Base-by-base conservation (phyloP, 164 flowering plant species). In the Piper longum region DNA sequence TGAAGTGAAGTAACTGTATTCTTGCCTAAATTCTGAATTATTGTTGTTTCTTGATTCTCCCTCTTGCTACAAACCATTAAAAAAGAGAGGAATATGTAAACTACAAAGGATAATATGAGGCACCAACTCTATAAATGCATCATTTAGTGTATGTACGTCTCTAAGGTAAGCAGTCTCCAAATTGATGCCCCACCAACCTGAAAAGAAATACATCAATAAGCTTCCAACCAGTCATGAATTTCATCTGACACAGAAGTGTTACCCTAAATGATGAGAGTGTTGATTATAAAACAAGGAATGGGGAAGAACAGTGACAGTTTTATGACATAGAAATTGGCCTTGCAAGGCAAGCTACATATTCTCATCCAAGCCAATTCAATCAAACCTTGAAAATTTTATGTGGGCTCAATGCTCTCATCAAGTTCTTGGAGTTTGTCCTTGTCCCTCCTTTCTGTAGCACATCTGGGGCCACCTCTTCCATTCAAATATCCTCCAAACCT, bases 401-500 rank as follows among this genome's bases (percentile, higher is more conserved):
- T 48, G 52, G 52, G 52, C 14, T 14, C 14, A 14, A 14, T 14
- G 14, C 14, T 48, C 14, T 48, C 14, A 48, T 9, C 52, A 41
- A 51, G 44, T 16, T 36, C 40, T 51, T 18, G 4, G 14, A 7
- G 54, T 43, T 13, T 61, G 57, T 16, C 16, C 57, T 52, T 62
- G 65, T 39, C 56, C 52, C 14, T 9, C 8, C 52, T 48, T 48
- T 48, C 14, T 48, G 52, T 48, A 48, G 52, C 52, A 48, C 52
- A 48, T 26, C 36, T 26, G 19, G 65, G 65, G 12, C 65, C 64
- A 56, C 65, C 16, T 62, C 16, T 39, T 26, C 19, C 43, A 51
- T 42, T 62, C 52, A 5, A 8, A 18, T 52, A 52, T 42, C 56
- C 26, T 51, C 41, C 4, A 9, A 36, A 62, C 56, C 65, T 62